Evolutionary conservation across 345 rosid species (phyloP).

Genomic region (Streptanthus diversifolius): DNA sequence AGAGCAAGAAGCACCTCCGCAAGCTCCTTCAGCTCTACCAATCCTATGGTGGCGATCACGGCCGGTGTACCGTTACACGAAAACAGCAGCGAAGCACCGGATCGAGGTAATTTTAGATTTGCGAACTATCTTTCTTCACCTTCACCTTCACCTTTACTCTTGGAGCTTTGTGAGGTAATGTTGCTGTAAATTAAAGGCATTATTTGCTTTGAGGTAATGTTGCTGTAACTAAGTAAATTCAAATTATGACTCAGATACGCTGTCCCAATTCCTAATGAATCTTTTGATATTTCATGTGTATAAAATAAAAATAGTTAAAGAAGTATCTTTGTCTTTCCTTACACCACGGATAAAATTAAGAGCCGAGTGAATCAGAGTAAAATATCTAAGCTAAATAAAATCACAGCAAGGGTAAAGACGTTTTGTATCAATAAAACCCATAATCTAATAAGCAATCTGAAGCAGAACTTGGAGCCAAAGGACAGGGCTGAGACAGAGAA

Average conservation of each 20-base stretch:
- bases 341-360: conserved; percentile 16
- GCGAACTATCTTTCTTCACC: not conserved
- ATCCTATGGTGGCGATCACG: conserved; percentile 14
- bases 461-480: conserved; percentile 6
- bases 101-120: conserved; percentile 1
- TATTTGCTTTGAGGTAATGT: no score
- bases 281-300: conserved; percentile 26
- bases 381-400: conserved; percentile 17
- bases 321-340: conserved; percentile 6
- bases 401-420: not conserved
- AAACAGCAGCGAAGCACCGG: conserved; percentile 38
- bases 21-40: conserved; percentile 15
- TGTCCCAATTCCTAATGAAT: conserved; percentile 7
- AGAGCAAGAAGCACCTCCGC: not conserved
- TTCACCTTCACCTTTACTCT: no score
- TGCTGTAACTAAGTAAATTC: not conserved
- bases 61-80: conserved; percentile 44
- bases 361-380: conserved; percentile 28
- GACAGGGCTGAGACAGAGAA: conserved; percentile 6
- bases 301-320: conserved; percentile 25
- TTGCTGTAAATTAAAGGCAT: not conserved
- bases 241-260: not conserved
- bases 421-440: conserved; percentile 11
- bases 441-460: not conserved
- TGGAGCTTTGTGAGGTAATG: no score